Conservation (phyloP, 805 yeast species). For the Candida khao-thaluensis region DNA sequence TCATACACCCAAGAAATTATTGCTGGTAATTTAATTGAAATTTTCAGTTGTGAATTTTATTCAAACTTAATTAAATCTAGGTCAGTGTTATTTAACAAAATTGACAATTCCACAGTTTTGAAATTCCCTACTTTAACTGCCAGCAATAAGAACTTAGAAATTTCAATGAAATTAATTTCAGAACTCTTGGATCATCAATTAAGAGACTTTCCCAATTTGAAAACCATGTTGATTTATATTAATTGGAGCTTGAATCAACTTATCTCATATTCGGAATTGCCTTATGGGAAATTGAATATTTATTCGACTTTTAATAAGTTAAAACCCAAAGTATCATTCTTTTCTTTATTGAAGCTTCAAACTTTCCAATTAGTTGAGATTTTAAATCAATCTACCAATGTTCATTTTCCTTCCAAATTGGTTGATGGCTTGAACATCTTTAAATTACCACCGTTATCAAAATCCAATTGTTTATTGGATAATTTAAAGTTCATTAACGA, state of each 20-base stretch:
- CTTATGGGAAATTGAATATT: conserved; percentile 16
- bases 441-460: conserved; percentile 15
- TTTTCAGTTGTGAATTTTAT: conserved; percentile 1
- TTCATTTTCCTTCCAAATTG: conserved; percentile 2
- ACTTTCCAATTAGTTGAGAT: conserved; percentile 1
- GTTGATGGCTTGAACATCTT: neutral
- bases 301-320: conserved; percentile 20
- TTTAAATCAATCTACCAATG: neutral
- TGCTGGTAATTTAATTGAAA: conserved; percentile 2
- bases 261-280: conserved; percentile 14
- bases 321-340: conserved; percentile 23
- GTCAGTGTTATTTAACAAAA: neutral
- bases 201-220: conserved; percentile 20
- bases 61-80: neutral
- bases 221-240: conserved; percentile 9
- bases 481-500: conserved; percentile 3
- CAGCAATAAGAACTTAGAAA: conserved; percentile 12
- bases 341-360: conserved; percentile 14
- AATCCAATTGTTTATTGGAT: conserved; percentile 6
- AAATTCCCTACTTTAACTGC: conserved; percentile 3
- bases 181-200: conserved; percentile 18
- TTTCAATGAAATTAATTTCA: conserved; percentile 20
- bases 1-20: neutral
- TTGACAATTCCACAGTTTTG: neutral
- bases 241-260: conserved; percentile 14